Evolutionary conservation across 257 asterid genomes (phyloP), one percentile per base, ranked within the genome.

Genomic region (Nicotiana tomentosiformis): DNA sequence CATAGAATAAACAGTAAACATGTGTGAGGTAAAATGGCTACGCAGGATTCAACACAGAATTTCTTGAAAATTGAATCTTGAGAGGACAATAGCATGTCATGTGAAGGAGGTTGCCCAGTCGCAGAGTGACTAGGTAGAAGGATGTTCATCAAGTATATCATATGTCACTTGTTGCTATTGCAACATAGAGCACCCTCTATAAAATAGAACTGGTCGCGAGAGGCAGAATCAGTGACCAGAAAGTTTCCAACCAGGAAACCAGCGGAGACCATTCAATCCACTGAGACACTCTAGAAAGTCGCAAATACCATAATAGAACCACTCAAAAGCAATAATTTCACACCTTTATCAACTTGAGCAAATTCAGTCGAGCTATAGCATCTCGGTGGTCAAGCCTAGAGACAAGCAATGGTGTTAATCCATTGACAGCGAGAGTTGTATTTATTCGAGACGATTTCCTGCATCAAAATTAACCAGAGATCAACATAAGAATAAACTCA

Each of bases 391-490:
- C 97, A 80, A 96, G 96, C 83, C 98, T 91, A 23, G 92, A 91
- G 60, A 96, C 92, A 76, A 96, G 92, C 87, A 94, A 88, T 16
- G 97, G 97, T 9, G 99, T 94, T 92, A 96, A 90, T 55, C 99
- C 99, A 87, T 92, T 96, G 77, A 94, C 97, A 62, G 99, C 98
- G 72, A 96, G 90, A 65, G 98, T 94, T 29, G 98, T 94, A 87
- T 96, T 96, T 82, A 96, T 91, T 81, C 97, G 95, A 83, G 98
- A 90, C 78, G 99, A 96, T 94, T 92, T 96, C 93, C 99, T 96
- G 95, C 90, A 87, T 70, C 85, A 87, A 46, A 82, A 77, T 61
- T 61, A 80, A 16, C 68, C 66, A 72, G 35, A 6, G 57, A 78
- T 86, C 15, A 86, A 84, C 23, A 74, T 35, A 74, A 49, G 79